A percentile compares a stretch with the other conserved stretches of the same genome.
Conservation (phyloP, 257 asterid genomes). For the Nyctanthes arbortristis region DNA sequence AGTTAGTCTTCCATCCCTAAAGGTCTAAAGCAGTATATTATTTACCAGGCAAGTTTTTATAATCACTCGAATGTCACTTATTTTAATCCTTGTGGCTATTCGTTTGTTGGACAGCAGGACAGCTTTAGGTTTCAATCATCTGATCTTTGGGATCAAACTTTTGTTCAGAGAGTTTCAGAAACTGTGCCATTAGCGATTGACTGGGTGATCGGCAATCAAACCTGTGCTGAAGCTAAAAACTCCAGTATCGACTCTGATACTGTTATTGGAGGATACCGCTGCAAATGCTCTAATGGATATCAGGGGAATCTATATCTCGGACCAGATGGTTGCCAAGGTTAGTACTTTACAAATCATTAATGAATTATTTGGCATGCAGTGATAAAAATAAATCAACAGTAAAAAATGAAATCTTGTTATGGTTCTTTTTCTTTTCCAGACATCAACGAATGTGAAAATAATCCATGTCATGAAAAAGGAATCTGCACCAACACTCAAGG, state of each 20-base stretch:
- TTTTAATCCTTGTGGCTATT: conserved; percentile 38
- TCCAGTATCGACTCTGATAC: conserved; percentile 30
- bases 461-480: conserved; percentile 30
- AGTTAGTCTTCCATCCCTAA: conserved; percentile 41
- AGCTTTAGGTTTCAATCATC: conserved; percentile 21
- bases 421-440: conserved; percentile 18
- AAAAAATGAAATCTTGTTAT: background rate
- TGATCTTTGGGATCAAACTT: conserved; percentile 21
- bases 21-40: too few species aligned
- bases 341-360: background rate
- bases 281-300: conserved; percentile 37
- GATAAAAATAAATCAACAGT: background rate
- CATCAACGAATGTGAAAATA: conserved; percentile 29
- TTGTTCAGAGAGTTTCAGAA: background rate
- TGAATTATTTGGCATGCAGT: too few species aligned
- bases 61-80: background rate
- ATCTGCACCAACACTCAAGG: conserved; percentile 31
- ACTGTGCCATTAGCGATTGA: conserved; percentile 30
- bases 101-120: conserved; percentile 33
- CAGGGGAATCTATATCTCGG: conserved; percentile 41
- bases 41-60: too few species aligned
- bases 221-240: conserved; percentile 15
- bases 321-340: conserved; percentile 46
- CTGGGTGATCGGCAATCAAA: conserved; percentile 31
- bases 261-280: conserved; percentile 34